phyloP scores from a whole-genome alignment of 768 basidiomycete genomes.

The Boletus rufocinnamomeus region DNA sequence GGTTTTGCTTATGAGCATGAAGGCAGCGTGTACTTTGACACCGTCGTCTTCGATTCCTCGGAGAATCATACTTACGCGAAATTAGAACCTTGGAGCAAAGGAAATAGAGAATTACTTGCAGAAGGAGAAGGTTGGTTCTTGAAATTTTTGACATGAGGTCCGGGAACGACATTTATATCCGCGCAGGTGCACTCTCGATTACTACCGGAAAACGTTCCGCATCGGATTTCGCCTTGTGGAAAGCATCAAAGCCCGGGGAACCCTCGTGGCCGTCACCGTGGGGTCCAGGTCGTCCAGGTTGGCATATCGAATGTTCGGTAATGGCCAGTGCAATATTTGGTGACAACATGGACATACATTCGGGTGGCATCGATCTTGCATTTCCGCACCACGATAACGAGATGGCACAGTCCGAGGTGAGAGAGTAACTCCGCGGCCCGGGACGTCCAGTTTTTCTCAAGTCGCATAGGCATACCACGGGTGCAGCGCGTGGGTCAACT shows the following conservation, averaged over 20 bases:
- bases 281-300: constrained; percentile 68
- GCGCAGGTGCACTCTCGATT: constrained; percentile 55
- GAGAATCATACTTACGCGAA: constrained; percentile 88
- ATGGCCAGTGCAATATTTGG: constrained; percentile 83
- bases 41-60: constrained; percentile 73
- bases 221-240: constrained; percentile 98
- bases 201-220: constrained; percentile 71
- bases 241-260: constrained; percentile 93
- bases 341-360: constrained; percentile 91
- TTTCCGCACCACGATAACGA: constrained; percentile 99
- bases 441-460: constrained; percentile 8
- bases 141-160: background rate
- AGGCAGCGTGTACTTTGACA: constrained; percentile 94
- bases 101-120: constrained; percentile 84
- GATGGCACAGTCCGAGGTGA: constrained; percentile 93
- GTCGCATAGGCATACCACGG: constrained; percentile 82
- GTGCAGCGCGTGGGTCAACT: constrained; percentile 94
- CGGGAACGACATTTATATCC: background rate
- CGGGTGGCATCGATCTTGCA: constrained; percentile 94
- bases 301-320: constrained; percentile 99
- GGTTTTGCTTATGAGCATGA: constrained; percentile 74
- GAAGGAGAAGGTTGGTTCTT: constrained; percentile 79
- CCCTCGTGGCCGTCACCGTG: constrained; percentile 96
- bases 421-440: constrained; percentile 14
- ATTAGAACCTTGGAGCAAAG: constrained; percentile 94